phyloP scores from a whole-genome alignment of 1,284 basidiomycete genomes.

The Ganoderma lucidum region DNA sequence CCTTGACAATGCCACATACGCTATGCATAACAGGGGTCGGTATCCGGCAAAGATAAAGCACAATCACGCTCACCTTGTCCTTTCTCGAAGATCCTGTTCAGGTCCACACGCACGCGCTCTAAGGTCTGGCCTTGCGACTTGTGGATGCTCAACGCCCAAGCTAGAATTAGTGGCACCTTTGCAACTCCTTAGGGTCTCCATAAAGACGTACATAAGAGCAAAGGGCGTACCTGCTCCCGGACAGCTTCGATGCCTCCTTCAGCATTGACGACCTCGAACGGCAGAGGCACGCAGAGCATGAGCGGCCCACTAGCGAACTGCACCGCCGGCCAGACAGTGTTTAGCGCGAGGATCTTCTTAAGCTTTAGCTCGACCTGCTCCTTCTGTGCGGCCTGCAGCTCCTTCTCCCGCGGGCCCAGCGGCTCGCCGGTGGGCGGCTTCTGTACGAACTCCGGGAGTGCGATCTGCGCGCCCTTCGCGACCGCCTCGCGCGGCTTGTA shows the following conservation, averaged over 20 bases:
- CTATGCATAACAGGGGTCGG: constrained; percentile 41
- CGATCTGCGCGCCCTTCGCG: constrained; percentile 49
- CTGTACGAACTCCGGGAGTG: constrained; percentile 32
- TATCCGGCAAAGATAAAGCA: not conserved
- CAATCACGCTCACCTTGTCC: constrained; percentile 63
- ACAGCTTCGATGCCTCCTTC: constrained; percentile 59
- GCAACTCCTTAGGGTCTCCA: not conserved
- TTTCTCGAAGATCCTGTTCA: constrained; percentile 78
- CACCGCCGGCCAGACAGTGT: constrained; percentile 60
- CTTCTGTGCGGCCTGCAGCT: constrained; percentile 3
- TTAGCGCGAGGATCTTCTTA: constrained; percentile 20
- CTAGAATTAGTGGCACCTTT: constrained; percentile 79
- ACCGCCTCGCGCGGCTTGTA: constrained; percentile 52
- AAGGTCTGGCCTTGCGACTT: constrained; percentile 89
- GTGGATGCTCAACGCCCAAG: constrained; percentile 87
- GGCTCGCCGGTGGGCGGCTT: constrained; percentile 1
- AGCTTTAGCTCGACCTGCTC: constrained; percentile 23
- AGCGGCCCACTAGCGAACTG: constrained; percentile 55
- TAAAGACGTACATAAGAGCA: not conserved
- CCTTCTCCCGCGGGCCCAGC: not conserved
- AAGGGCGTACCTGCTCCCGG: constrained; percentile 54
- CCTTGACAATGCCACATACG: constrained; percentile 74
- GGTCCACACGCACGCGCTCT: constrained; percentile 77
- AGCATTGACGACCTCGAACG: constrained; percentile 66
- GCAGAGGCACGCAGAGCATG: constrained; percentile 57